phyloP scores from a whole-genome alignment of 2,329 filamentous ascomycete species.

The Knoxdaviesia capensis region DNA sequence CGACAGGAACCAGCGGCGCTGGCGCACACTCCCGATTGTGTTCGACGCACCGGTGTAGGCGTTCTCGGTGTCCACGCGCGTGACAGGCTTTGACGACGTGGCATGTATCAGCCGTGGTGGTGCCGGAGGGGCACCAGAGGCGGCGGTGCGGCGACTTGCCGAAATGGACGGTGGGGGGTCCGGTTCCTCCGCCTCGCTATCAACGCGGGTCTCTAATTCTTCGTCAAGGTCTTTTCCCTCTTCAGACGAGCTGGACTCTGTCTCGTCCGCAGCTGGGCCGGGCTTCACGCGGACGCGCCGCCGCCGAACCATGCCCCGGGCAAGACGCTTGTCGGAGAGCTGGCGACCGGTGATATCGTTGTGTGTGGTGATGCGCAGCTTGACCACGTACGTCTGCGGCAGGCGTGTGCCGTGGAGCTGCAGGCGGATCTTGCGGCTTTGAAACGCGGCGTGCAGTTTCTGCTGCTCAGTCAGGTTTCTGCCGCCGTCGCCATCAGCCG shows the following conservation, averaged over 20 bases:
- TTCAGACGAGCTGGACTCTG: conserved; percentile 7
- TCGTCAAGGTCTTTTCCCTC: no score
- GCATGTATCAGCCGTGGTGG: no score
- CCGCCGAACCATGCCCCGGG: no score
- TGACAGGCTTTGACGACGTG: no score
- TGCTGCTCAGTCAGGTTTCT: conserved; percentile 15
- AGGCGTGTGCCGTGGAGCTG: conserved; percentile 31
- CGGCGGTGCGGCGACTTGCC: no score
- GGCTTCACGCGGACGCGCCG: no score
- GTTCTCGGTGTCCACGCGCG: conserved; percentile 18
- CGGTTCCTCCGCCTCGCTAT: conserved; percentile 2
- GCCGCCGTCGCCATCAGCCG: not conserved
- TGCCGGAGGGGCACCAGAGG: no score
- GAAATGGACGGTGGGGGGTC: conserved; percentile 5
- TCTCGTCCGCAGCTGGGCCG: not conserved
- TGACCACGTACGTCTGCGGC: conserved; percentile 30
- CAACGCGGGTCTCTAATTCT: no score
- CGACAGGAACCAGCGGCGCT: conserved; percentile 45
- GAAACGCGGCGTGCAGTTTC: conserved; percentile 30
- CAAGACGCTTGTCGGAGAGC: not conserved
- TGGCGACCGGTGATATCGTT: conserved; percentile 17
- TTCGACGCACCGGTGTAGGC: conserved; percentile 47
- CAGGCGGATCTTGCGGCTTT: conserved; percentile 33
- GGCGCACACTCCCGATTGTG: conserved; percentile 44
- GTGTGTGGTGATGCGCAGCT: conserved; percentile 24